Conservation (phyloP, 2,329 filamentous ascomycete genomes). For the Ascochyta fabae region DNA sequence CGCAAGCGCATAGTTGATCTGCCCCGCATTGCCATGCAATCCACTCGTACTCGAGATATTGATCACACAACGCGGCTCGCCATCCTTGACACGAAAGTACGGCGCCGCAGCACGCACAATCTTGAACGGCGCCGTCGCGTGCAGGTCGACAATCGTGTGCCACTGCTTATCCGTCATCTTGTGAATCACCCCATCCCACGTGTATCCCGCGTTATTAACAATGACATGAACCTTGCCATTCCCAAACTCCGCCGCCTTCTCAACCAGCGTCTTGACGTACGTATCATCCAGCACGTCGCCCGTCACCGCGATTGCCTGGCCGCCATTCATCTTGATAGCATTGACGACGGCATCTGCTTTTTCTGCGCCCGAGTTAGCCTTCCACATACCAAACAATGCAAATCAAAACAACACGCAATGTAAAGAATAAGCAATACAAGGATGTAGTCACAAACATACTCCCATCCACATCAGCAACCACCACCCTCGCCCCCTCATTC, state of each 20-base stretch:
- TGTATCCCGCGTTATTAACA: slow-evolving; percentile 91
- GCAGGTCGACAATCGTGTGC: slow-evolving; percentile 84
- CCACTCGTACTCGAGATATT: slow-evolving; percentile 85
- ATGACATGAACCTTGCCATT: slow-evolving; percentile 88
- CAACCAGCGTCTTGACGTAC: slow-evolving; percentile 75
- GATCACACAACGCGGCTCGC: slow-evolving; percentile 77
- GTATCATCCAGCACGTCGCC: slow-evolving; percentile 77
- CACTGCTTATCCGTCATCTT: slow-evolving; percentile 93
- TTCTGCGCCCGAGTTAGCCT: slow-evolving; percentile 52
- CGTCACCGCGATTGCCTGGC: slow-evolving; percentile 72
- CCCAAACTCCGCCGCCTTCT: slow-evolving; percentile 79
- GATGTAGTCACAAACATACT: slow-evolving; percentile 50
- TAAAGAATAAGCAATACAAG: too few species aligned
- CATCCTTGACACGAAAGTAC: slow-evolving; percentile 87
- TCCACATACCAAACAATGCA: too few species aligned
- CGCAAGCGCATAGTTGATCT: slow-evolving; percentile 85
- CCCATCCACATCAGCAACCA: slow-evolving; percentile 82
- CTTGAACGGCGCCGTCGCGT: slow-evolving; percentile 85
- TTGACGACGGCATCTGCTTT: slow-evolving; percentile 74
- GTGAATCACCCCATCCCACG: slow-evolving; percentile 91
- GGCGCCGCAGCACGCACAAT: slow-evolving; percentile 79
- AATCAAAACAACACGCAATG: too few species aligned
- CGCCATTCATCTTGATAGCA: slow-evolving; percentile 70
- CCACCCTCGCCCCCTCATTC: slow-evolving; percentile 84
- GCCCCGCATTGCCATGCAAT: slow-evolving; percentile 86